These are phyloP conservation scores for Apium graveolens DNA, from an alignment of 129 eudicot genomes.

Conservation along the genomic window DNA sequence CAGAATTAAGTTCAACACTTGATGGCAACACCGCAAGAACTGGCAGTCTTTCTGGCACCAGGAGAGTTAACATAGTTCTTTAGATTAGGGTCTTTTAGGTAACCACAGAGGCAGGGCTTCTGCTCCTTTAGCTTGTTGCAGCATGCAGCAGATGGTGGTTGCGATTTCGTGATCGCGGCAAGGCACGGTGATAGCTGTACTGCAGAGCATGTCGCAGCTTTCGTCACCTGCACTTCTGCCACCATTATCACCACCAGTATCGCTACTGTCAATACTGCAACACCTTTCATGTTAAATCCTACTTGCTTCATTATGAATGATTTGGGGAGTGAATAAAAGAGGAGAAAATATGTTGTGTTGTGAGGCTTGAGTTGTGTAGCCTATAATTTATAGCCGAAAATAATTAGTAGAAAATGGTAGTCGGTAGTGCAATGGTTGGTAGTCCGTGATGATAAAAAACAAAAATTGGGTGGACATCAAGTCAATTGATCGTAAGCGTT, in stretches of 20 bases:
- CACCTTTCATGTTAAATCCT: neutral
- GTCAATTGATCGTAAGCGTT: neutral
- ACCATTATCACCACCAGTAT: slow-evolving; percentile 13
- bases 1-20: slow-evolving; percentile 9
- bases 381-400: neutral
- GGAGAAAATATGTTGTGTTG: neutral
- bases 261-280: neutral
- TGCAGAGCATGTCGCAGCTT: slow-evolving; percentile 34
- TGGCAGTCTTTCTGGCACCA: slow-evolving; percentile 28
- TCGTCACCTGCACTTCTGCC: slow-evolving; percentile 8
- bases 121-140: slow-evolving; percentile 51
- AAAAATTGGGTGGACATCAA: neutral
- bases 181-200: slow-evolving; percentile 30
- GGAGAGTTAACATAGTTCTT: slow-evolving; percentile 38
- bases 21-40: slow-evolving; percentile 18
- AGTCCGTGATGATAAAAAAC: neutral
- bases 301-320: slow-evolving; percentile 3
- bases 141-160: slow-evolving; percentile 31
- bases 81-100: slow-evolving; percentile 33
- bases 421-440: neutral
- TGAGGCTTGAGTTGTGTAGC: neutral
- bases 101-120: slow-evolving; percentile 48
- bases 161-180: slow-evolving; percentile 15
- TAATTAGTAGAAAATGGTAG: neutral
- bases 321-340: neutral